Evolutionary conservation across 495 filamentous ascomycete species (phyloP), one percentile per base, ranked within the genome.

Genomic region (Neurospora sp.): DNA sequence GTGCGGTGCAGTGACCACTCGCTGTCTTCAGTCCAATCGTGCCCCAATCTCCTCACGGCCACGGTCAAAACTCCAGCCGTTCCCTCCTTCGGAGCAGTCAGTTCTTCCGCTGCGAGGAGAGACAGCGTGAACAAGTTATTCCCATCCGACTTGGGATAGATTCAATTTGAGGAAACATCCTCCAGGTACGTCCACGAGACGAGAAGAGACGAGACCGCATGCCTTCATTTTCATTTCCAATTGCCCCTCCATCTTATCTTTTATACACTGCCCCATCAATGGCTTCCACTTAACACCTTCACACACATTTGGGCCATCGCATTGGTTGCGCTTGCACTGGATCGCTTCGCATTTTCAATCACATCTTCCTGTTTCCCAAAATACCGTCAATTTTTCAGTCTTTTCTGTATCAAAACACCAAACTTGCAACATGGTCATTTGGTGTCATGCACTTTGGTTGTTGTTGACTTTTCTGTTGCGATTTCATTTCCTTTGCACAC

Each of bases 31-130:
- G 49, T 60, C 49, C 49, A 60, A 62, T 62, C 31, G 31, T 31
- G 31, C 31, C 31, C 31, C 31, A 31, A 31, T 62, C 54, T 62
- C 46, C 46, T 54, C 76, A 49, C 74, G 41, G 41, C 41, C 41
- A 42, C 41, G 78, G 78, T 79, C 72, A 80, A 80, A 80, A 80
- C 78, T 80, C 79, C 78, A 75, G 79, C 79, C 78, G 46, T 49
- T 49, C 46, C 78, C 77, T 74, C 72, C 72, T 74, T 80, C 79
- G 79, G 79, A 81, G 73, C 77, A 72, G 75, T 74, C 77, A 77
- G 78, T 81, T 81, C 79, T 81, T 81, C 79, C 79, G 79, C 79
- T 74, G 79, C 79, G 79, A 81, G 49, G 18, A 46, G 42, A 46
- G 46, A 54, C 46, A 27, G 46, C 46, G 46, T 54, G 46, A 66